Base-by-base conservation (phyloP, 352 stramenopile genomes). In the Phytophthora parvispora region DNA sequence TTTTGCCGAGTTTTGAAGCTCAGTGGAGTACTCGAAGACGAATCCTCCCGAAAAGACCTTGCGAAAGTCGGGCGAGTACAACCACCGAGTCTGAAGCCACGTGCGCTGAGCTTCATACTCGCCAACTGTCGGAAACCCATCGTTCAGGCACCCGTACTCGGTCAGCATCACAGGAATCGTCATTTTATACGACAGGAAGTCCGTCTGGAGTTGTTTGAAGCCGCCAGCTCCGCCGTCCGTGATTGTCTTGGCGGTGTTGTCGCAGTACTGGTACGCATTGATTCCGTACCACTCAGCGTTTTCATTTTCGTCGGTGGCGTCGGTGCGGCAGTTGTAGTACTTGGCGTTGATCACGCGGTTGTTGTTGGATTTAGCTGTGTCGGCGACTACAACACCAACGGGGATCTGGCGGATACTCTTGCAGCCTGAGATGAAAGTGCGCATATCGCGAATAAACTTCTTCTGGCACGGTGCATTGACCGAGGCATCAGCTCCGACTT, bases 401-500 rank as follows among this genome's bases (percentile, higher is more conserved):
- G 91, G 89, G 34, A 97, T 83, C n/a, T 83, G n/a, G 4, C 91
- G 86, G 24, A 93, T 70, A 40, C 70, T 83, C 1, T 53, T 29
- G 52, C 91, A 97, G 3, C 48, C 59, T 1, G 53, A 61, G 12
- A 95, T 74, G 73, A 91, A 97, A 9, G 61, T 66, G 40, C 90
- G 78, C 86, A 97, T 95, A 59, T 97, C 91, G 4, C 80, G 74
- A 34, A 97, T 72, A 53, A 97, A 96, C 65, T 97, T 97, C 71
- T 97, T 97, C 62, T 96, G 87, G 69, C 91, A 97, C 9, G 91
- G 83, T 10, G 84, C 87, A 53, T 97, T 96, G 10, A 75, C 69
- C 10, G 60, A 63, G 1, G 71, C 57, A 13, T 77, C 66, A 0
- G 48, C 42, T 43, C 2, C n/a, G 8, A 89, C 76, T n/a, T 81